Conservation (phyloP, 2,329 filamentous ascomycete genomes). For the Colletotrichum sp. region DNA sequence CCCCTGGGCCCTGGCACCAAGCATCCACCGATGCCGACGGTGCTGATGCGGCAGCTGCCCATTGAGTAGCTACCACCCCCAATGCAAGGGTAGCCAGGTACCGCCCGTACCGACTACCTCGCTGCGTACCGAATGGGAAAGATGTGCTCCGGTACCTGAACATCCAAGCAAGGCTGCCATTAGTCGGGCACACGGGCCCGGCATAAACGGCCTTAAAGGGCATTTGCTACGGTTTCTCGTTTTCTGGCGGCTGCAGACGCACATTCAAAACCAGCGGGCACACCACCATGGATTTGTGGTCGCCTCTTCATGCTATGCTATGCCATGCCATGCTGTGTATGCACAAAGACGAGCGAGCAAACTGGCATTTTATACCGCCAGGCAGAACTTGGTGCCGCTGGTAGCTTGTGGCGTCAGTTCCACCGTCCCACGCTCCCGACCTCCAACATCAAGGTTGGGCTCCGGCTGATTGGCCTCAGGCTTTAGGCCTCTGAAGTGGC, state of each 20-base stretch:
- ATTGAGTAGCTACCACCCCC: neutral
- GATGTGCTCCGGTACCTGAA: conserved; percentile 12
- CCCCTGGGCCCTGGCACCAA: conserved; percentile 12
- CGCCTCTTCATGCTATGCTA: neutral
- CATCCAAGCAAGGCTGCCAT: neutral
- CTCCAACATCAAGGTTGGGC: neutral
- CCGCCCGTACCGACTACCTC: conserved; percentile 9
- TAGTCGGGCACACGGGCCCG: conserved; percentile 12
- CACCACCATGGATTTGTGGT: neutral
- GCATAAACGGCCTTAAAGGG: conserved; percentile 1
- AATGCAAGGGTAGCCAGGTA: conserved; percentile 13
- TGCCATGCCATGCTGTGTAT: neutral
- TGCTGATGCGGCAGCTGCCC: conserved; percentile 7
- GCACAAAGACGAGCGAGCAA: neutral
- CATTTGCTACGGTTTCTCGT: neutral
- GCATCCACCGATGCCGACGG: neutral
- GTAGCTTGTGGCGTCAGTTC: neutral
- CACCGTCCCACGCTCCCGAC: neutral
- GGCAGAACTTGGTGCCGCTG: neutral
- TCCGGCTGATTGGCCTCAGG: neutral
- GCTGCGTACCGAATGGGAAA: neutral
- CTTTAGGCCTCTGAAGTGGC: neutral
- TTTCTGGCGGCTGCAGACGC: conserved; percentile 6
- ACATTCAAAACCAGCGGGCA: neutral
- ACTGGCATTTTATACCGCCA: neutral